Evolutionary conservation across 1,284 basidiomycete species (phyloP), one percentile per base, ranked within the genome.

Genomic region (Apiotrichum sp.): DNA sequence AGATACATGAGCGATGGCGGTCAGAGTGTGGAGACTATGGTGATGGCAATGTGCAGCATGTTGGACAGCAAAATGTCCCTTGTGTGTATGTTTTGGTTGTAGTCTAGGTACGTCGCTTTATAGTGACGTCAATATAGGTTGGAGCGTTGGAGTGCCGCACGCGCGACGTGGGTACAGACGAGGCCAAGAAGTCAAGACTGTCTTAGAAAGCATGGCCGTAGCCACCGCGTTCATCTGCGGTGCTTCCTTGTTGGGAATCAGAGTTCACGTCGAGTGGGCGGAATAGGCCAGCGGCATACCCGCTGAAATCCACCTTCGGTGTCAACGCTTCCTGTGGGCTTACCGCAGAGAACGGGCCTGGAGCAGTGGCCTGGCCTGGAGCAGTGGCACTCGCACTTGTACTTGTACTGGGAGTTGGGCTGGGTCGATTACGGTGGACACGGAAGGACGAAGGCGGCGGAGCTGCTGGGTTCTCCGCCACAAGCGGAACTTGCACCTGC

Each of bases 211-310:
- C 36, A 13, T 38, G 36, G 36, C 2, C 22, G n/a, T 10, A 2
- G 39, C 10, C 14, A 13, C 40, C 5, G 40, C 35, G 35, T 16
- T 29, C 14, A 38, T 31, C 14, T 9, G 31, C 6, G 16, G 16
- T 22, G 16, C 6, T 11, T 8, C 9, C 16, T 9, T 45, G 14
- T 6, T 29, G 3, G 29, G 13, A n/a, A 6, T 32, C 32, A 39
- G 32, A 39, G 7, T 31, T 22, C 11, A 39, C 13, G 40, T 43
- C 49, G 40, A 50, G 49, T 9, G 49, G 49, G 8, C 14, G 40
- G 36, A 56, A 56, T 35, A 56, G 6, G n/a, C 38, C 41, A 3
- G 50, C 45, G 22, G 22, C 34, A 42, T 56, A 56, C 9, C 55
- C 55, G 35, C 49, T 35, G 22, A n/a, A 29, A 29, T 34, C 33